phyloP scores from a whole-genome alignment of 2,329 filamentous ascomycete genomes.

The Diaporthe amygdali region DNA sequence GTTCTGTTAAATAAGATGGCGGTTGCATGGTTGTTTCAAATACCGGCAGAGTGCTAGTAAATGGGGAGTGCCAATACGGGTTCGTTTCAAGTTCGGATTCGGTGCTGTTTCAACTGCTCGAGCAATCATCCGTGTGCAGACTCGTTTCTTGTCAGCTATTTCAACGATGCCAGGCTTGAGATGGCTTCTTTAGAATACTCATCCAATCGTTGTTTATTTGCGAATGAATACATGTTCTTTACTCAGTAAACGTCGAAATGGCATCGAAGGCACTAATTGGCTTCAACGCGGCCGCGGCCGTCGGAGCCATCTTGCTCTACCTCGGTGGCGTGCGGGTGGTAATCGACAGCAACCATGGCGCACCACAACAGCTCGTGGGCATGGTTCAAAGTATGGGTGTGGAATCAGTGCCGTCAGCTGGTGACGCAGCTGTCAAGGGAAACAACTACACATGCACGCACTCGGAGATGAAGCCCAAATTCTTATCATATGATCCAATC shows the following conservation, averaged over 20 bases:
- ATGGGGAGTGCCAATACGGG: neutral
- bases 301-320: conserved; percentile 1
- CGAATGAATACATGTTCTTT: too few relatives aligned
- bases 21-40: conserved; percentile 8
- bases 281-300: neutral
- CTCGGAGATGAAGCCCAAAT: conserved; percentile 6
- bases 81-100: neutral
- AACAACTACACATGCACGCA: conserved; percentile 8
- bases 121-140: neutral
- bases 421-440: neutral
- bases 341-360: neutral
- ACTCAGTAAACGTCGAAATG: neutral
- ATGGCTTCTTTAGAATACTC: too few relatives aligned
- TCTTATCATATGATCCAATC: conserved; percentile 14
- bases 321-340: neutral
- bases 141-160: neutral
- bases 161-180: neutral
- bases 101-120: conserved; percentile 3
- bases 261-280: conserved; percentile 7
- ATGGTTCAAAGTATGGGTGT: neutral
- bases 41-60: neutral
- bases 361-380: neutral
- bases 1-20: neutral
- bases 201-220: too few relatives aligned
- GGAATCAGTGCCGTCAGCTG: neutral